Base-by-base conservation (phyloP, 2,329 filamentous ascomycete species). In the Xylariaceae sp. region DNA sequence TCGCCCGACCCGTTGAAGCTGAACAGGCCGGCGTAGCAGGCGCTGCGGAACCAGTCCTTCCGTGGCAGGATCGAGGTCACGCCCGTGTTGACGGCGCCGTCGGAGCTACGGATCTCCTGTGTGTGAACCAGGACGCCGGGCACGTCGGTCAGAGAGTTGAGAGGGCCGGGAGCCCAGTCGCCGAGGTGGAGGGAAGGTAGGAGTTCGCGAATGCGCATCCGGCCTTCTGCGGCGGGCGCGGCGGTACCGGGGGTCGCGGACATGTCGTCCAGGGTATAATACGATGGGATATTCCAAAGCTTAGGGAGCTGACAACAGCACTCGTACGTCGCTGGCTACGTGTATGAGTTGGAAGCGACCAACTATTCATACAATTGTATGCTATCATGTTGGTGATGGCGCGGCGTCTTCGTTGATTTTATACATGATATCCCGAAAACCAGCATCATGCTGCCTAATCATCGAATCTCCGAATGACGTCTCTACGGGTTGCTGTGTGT, bases 1-100 rank as follows among this genome's bases (percentile, higher is more conserved):
- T 83, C 78, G 32, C 81, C 79, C 34, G 72, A 74, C 41, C 80
- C 79, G 50, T 84, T 84, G 65, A 84, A 81, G 45, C 72, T 70
- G 61, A 81, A 82, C 36, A 75, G 53, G n/a, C 68, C 68, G 3
- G 72, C 67, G 35, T 74, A 69, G 40, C 66, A 70, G 31, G 68
- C 68, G 9, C 66, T 62, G 34, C 63, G 45, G 52, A 64, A 64
- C 71, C 72, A 76, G 35, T 69, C 57, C 4, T 50, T 34, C 9
- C 71, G 66, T 0, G 72, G 71, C 1, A 76, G 53, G 39, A 76
- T 71, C 29, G 67, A 65, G 1, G 73, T 77, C 9, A 76, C 63
- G 37, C 73, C 73, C 0, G 72, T 74, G 49, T 75, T 73, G 45
- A 73, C 62, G 19, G 59, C 50, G 4, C 54, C 53, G 30, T 65